Conservation (phyloP, 1,284 basidiomycete genomes). For the Cryptococcus depauperatus region DNA sequence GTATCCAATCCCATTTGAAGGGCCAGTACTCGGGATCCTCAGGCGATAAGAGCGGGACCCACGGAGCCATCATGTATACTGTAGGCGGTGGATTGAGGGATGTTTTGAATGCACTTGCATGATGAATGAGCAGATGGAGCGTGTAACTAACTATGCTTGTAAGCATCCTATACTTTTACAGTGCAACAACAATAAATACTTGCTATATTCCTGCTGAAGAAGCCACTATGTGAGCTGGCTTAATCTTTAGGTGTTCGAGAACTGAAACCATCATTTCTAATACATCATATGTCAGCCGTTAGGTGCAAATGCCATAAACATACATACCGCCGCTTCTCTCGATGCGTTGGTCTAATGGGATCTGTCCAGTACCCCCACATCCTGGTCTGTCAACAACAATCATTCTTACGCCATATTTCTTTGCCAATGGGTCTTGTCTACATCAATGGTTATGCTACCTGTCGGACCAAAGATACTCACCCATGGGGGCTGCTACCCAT, state of each 20-base stretch:
- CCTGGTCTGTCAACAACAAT: slow-evolving; percentile 40
- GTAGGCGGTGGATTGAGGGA: slow-evolving; percentile 25
- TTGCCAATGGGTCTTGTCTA: slow-evolving; percentile 32
- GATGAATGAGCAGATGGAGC: slow-evolving; percentile 29
- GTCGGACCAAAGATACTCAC: slow-evolving; percentile 14
- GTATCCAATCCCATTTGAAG: slow-evolving; percentile 39
- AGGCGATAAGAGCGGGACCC: slow-evolving; percentile 33
- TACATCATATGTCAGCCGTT: neutral
- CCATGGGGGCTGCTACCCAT: slow-evolving; percentile 40
- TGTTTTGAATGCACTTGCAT: slow-evolving; percentile 22
- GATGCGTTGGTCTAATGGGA: slow-evolving; percentile 30
- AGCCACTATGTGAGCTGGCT: slow-evolving; percentile 30
- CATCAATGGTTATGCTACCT: neutral
- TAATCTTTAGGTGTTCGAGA: slow-evolving; percentile 33
- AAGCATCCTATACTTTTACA: neutral
- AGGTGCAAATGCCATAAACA: neutral
- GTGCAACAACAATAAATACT: slow-evolving; percentile 2
- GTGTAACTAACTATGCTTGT: slow-evolving; percentile 23
- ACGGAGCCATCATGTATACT: slow-evolving; percentile 37
- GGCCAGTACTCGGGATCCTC: slow-evolving; percentile 32
- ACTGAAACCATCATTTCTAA: slow-evolving; percentile 37
- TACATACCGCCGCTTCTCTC: slow-evolving; percentile 29
- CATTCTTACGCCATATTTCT: slow-evolving; percentile 30
- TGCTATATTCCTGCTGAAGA: slow-evolving; percentile 40
- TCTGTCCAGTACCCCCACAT: slow-evolving; percentile 31